Evolutionary conservation across 2,329 filamentous ascomycete genomes (phyloP).

Genomic region (Fusarium verrucosum): DNA sequence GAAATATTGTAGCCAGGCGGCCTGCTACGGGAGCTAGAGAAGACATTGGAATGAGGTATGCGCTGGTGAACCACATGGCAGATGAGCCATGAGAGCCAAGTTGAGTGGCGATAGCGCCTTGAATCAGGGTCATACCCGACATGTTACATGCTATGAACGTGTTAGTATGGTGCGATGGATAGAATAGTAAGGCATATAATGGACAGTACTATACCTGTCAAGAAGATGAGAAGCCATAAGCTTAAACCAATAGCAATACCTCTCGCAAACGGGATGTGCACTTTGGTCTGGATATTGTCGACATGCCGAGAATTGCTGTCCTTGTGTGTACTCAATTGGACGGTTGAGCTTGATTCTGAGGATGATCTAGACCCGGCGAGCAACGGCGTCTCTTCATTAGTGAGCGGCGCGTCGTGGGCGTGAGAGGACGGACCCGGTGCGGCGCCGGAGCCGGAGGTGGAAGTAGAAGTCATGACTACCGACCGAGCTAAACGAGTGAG

Average conservation of each 20-base stretch:
- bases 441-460: constrained; percentile 11
- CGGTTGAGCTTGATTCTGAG: constrained; percentile 11
- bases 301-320: constrained; percentile 2
- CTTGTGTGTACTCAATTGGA: neutral
- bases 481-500: neutral
- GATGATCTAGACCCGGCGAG: constrained; percentile 14
- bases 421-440: constrained; percentile 9
- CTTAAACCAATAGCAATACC: constrained; percentile 56
- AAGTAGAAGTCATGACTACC: constrained; percentile 14
- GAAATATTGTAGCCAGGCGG: constrained; percentile 78
- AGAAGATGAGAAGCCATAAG: constrained; percentile 44
- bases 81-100: constrained; percentile 76
- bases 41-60: constrained; percentile 73
- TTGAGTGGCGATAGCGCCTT: constrained; percentile 78
- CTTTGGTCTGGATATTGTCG: constrained; percentile 22
- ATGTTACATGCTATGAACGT: constrained; percentile 69
- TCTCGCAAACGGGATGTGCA: constrained; percentile 46
- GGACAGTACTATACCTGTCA: constrained; percentile 36
- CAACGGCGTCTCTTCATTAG: constrained; percentile 39
- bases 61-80: constrained; percentile 82
- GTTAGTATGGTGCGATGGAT: constrained; percentile 1
- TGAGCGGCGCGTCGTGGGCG: neutral
- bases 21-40: constrained; percentile 74
- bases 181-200: neutral
- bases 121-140: constrained; percentile 82